Conservation (phyloP, 306 rosid genomes). For the Acacia melanoxylon region DNA sequence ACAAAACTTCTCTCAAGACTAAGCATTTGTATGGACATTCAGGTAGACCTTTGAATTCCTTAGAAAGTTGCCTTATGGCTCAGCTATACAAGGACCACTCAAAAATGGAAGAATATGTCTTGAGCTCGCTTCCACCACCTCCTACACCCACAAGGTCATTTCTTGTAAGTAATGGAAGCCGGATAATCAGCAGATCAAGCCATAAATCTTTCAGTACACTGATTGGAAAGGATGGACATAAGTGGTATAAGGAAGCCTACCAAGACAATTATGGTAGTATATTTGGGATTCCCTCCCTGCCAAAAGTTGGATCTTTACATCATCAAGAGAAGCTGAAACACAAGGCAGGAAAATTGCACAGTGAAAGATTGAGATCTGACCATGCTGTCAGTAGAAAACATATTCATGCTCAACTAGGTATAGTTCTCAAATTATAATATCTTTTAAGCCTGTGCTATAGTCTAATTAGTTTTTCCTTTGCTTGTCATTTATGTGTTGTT, state of each 20-base stretch:
- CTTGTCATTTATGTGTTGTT: not conserved
- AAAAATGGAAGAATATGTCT: slow-evolving; percentile 46
- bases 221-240: slow-evolving; percentile 31
- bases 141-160: slow-evolving; percentile 45
- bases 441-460: slow-evolving; percentile 10
- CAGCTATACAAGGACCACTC: slow-evolving; percentile 57
- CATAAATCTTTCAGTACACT: slow-evolving; percentile 31
- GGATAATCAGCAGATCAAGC: slow-evolving; percentile 36
- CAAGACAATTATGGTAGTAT: slow-evolving; percentile 38
- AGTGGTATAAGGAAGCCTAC: slow-evolving; percentile 30
- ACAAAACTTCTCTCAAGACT: slow-evolving; percentile 42
- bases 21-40: slow-evolving; percentile 33
- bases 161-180: slow-evolving; percentile 54
- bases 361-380: slow-evolving; percentile 36
- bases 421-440: slow-evolving; percentile 12
- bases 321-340: slow-evolving; percentile 37
- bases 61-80: slow-evolving; percentile 83
- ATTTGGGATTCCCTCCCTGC: slow-evolving; percentile 45
- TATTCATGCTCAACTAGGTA: slow-evolving; percentile 41
- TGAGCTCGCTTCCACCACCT: slow-evolving; percentile 42
- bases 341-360: slow-evolving; percentile 34
- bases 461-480: slow-evolving; percentile 1
- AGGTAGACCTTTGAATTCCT: slow-evolving; percentile 53
- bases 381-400: slow-evolving; percentile 32
- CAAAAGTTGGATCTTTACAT: slow-evolving; percentile 34